Evolutionary conservation across 371 early-diverging fungal species (phyloP), one percentile per base, ranked within the genome.

Genomic region (Rhizopus arrhizus): DNA sequence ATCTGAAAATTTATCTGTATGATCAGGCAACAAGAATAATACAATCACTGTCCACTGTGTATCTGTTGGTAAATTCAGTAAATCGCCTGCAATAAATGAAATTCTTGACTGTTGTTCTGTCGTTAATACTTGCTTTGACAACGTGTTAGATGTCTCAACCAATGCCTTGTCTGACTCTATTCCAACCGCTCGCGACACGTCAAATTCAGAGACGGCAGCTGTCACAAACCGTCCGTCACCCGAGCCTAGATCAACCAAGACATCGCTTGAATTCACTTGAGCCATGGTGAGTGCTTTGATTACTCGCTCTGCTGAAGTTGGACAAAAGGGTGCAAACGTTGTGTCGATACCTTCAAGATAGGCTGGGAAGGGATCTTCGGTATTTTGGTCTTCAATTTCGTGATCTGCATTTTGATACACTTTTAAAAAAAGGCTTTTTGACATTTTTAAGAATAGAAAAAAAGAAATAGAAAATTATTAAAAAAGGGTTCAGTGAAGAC

Each of bases 211-310:
- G 2, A 77, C 80, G 1, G 87, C 84, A 12, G 82, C 84, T 36
- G 77, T 79, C 11, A 84, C 82, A 49, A 87, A 80, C 16, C 87
- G 73, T 4, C 87, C 87, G 61, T 87, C 87, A 12, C 87, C 87
- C 49, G 84, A 85, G 11, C 87, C 87, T n/a, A 87, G 68, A 64
- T 87, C 87, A 4, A 87, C 56, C 3, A 87, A 62, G n/a, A 53
- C 54, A 62, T 87, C 87, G 3, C 46, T 29, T 0, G 69, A 10
- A 2, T 51, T 41, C 4, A 84, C 68, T n/a, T 72, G 50, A 3
- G 79, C 87, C 82, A 87, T 75, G 3, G 53, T 55, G 31, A 87
- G 56, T 2, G 85, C 82, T 41, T 79, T 62, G 10, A 80, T 58
- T 32, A 87, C 86, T 12, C 85, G 75, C 12, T 63, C 62, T 5